Evolutionary conservation across 495 filamentous ascomycete genomes (phyloP), one percentile per base, ranked within the genome.

Genomic region (Tuber borchii): DNA sequence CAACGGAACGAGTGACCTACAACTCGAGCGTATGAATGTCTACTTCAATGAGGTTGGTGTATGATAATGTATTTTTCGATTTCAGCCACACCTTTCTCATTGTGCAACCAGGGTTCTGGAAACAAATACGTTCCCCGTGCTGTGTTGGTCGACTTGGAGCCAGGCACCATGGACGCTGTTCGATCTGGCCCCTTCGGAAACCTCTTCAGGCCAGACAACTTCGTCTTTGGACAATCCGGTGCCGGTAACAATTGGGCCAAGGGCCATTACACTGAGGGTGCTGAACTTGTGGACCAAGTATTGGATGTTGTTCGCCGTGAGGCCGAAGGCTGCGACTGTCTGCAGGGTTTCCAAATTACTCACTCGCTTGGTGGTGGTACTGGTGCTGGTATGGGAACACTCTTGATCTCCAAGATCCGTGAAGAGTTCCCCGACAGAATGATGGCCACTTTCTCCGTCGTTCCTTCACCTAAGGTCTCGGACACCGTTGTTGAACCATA

Each of bases 171-270:
- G 96, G 95, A 99, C 82, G 95, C 95, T 80, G 95, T 99, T 87
- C 96, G 95, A 86, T 93, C 95, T 83, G 95, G 96, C 86, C 95
- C 95, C 78, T 99, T 99, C 86, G 95, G 95, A 83, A 92, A 97
- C 88, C 94, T 99, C 84, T 99, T 99, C 93, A 94, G 95, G 82
- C 95, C 95, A 83, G 95, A 99, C 89, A 99, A 99, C 91, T 98
- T 99, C 88, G 93, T 99, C 84, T 98, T 98, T 87, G 95, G 95
- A 79, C 95, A 99, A 88, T 98, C 95, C 80, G 95, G 95, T 89
- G 95, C 95, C 83, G 95, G 95, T 87, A 99, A 99, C 93, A 99
- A 98, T 89, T 99, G 95, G 95, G 95, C 95, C 85, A 99, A 99
- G 91, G 95, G 95, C 85, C 95, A 99, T 87, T 99, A 99, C 90